Evolutionary conservation across 176 grass and related monocot genomes (phyloP).

Genomic region (Aegilops tauschii): DNA sequence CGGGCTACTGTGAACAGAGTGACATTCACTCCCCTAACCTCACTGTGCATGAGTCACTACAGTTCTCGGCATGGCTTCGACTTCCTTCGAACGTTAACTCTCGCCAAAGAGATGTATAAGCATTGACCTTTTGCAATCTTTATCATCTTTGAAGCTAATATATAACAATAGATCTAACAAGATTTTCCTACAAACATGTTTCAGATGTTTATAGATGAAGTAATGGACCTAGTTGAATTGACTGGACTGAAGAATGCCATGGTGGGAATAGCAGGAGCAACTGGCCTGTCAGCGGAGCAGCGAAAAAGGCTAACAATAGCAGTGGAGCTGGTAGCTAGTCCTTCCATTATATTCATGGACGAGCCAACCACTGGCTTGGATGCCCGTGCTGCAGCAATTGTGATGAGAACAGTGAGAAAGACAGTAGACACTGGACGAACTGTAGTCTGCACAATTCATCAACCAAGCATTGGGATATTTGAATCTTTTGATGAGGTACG

Average conservation of each 20-base stretch:
- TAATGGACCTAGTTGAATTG: constrained; percentile 88
- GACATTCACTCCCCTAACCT: constrained; percentile 87
- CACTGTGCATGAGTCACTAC: constrained; percentile 76
- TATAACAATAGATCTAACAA: constrained; percentile 13
- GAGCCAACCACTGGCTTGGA: constrained; percentile 86
- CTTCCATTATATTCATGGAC: constrained; percentile 96
- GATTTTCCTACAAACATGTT: constrained; percentile 28
- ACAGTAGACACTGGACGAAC: constrained; percentile 94
- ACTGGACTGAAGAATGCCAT: constrained; percentile 69
- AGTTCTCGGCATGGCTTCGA: constrained; percentile 88
- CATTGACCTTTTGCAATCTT: constrained; percentile 2
- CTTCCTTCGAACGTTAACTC: constrained; percentile 73
- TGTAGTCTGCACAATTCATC: constrained; percentile 95
- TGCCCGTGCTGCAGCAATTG: constrained; percentile 90
- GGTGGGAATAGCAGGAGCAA: constrained; percentile 63
- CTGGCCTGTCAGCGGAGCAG: constrained; percentile 81
- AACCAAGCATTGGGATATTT: constrained; percentile 91
- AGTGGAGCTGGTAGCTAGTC: constrained; percentile 85
- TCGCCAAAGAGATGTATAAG: constrained; percentile 71
- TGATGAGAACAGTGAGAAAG: constrained; percentile 91
- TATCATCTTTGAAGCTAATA: constrained; percentile 3
- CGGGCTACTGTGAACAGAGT: constrained; percentile 93
- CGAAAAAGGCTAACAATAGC: constrained; percentile 89
- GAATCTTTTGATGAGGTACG: constrained; percentile 97
- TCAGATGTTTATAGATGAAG: constrained; percentile 90